Conservation (phyloP, 305 asterid genomes). For the Solanum hybrid region DNA sequence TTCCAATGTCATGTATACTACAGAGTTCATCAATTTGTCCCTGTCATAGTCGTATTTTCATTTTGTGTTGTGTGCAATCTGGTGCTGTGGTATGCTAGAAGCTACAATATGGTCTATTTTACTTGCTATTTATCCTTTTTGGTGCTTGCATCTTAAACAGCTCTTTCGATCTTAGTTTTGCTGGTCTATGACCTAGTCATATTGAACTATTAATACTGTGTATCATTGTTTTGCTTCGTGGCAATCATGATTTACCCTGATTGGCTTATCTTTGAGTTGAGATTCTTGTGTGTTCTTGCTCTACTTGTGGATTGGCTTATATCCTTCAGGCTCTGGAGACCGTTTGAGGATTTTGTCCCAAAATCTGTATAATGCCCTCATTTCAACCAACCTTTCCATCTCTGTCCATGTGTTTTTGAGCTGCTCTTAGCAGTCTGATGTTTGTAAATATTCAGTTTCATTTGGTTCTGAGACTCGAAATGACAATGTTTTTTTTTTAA, state of each 20-base stretch:
- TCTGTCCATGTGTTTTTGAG: background rate
- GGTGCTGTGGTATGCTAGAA: background rate
- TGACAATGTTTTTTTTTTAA: background rate
- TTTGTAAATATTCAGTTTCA: background rate
- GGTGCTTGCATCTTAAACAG: background rate
- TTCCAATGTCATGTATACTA: background rate
- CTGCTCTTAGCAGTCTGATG: background rate
- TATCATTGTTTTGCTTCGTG: background rate
- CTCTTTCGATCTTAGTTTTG: background rate
- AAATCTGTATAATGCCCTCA: background rate
- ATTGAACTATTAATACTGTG: background rate
- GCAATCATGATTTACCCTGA: background rate
- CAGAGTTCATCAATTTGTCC: background rate
- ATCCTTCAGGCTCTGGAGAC: conserved; percentile 70
- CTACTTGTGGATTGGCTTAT: conserved; percentile 6
- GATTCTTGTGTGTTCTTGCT: background rate
- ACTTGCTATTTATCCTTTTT: background rate
- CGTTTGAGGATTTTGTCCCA: background rate
- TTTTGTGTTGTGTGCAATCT: background rate
- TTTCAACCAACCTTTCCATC: background rate
- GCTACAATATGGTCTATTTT: background rate
- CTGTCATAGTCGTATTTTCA: background rate
- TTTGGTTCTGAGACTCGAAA: background rate
- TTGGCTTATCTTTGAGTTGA: background rate
- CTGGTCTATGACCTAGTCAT: background rate